Percentiles rank a stretch among this genome's conserved stretches.
These are phyloP conservation scores for Neofusicoccum laricinum DNA, from an alignment of 2,329 filamentous ascomycete species.

Conservation along the genomic window DNA sequence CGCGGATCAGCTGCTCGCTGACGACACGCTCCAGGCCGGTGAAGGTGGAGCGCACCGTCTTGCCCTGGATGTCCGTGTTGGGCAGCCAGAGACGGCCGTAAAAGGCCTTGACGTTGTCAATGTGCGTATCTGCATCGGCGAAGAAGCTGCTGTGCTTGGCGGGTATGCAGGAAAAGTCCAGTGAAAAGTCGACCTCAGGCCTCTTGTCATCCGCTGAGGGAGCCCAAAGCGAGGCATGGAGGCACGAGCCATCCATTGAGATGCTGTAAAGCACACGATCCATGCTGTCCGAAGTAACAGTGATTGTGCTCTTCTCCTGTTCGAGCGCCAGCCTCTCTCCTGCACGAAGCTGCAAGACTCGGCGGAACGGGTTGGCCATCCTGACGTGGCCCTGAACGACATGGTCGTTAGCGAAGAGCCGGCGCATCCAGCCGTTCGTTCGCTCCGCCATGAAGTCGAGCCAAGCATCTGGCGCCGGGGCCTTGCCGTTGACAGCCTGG, in stretches of 20 bases:
- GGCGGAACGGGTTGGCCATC: background rate
- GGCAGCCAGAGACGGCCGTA: background rate
- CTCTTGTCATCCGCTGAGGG: background rate
- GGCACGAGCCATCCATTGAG: background rate
- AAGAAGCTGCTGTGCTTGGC: background rate
- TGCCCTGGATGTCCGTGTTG: background rate
- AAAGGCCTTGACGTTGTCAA: background rate
- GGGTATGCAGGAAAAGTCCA: background rate
- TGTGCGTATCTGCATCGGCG: background rate
- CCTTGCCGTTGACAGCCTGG: background rate
- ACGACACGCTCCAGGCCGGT: background rate
- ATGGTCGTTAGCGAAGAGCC: background rate
- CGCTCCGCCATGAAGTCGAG: background rate
- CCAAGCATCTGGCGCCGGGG: background rate
- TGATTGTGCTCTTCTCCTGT: background rate
- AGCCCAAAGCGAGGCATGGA: background rate
- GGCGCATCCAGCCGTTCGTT: background rate
- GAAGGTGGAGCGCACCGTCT: background rate
- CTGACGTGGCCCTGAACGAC: background rate
- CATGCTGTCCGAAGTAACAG: background rate
- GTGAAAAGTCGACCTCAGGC: background rate
- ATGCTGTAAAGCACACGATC: background rate
- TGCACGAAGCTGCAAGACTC: background rate
- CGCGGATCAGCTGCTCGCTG: background rate
- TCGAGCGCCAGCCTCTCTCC: background rate